Evolutionary conservation across 2,329 filamentous ascomycete species (phyloP).

Genomic region (Aquanectria penicillioides): DNA sequence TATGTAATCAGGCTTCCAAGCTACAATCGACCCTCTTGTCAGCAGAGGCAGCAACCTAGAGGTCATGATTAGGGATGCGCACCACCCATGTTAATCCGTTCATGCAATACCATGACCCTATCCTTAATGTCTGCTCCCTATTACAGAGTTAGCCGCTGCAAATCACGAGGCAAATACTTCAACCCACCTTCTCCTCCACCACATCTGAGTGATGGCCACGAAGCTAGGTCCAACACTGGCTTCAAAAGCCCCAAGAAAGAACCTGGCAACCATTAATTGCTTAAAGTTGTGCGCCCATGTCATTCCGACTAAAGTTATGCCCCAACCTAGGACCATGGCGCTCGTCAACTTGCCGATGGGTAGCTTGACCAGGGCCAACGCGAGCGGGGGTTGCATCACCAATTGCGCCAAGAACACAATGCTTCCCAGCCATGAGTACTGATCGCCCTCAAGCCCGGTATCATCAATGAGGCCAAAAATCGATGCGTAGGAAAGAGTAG

Average conservation of each 20-base stretch:
- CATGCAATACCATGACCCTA: constrained; percentile 69
- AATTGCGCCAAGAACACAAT: constrained; percentile 70
- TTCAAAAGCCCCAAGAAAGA: constrained; percentile 69
- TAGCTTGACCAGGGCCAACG: constrained; percentile 67
- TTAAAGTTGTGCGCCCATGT: constrained; percentile 61
- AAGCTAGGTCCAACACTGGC: constrained; percentile 59
- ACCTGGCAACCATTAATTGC: constrained; percentile 60
- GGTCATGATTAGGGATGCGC: constrained; percentile 11
- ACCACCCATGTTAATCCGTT: constrained; percentile 67
- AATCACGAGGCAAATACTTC: background rate
- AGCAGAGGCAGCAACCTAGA: background rate
- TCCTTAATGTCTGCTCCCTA: constrained; percentile 65
- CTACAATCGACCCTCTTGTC: constrained; percentile 32
- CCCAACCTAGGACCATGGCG: constrained; percentile 67
- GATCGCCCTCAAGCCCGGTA: constrained; percentile 63
- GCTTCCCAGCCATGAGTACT: constrained; percentile 70
- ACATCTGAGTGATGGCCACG: constrained; percentile 68
- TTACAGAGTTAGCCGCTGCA: constrained; percentile 11
- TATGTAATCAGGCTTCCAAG: constrained; percentile 66
- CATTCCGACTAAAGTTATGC: constrained; percentile 61
- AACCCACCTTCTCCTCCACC: constrained; percentile 63
- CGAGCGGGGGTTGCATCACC: constrained; percentile 65
- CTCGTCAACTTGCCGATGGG: constrained; percentile 70
- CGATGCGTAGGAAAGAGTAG: constrained; percentile 68
- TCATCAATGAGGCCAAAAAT: constrained; percentile 71